Percentiles rank a stretch among this genome's conserved stretches.
These are phyloP conservation scores for Bipolaris oryzae DNA, from an alignment of 2,329 filamentous ascomycete genomes.

Conservation along the genomic window DNA sequence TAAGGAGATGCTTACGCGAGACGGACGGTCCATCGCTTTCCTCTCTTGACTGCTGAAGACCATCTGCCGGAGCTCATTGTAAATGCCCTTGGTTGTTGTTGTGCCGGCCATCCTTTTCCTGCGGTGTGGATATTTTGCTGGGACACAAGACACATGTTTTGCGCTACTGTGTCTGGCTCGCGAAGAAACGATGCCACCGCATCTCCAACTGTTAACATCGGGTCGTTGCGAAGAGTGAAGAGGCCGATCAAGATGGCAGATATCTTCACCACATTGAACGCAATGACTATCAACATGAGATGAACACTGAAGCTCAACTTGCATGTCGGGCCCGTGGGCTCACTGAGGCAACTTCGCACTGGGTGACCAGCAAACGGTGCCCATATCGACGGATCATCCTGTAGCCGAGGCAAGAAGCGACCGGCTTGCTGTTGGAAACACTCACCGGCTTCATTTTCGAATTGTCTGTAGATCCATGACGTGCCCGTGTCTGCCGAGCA, in stretches of 20 bases:
- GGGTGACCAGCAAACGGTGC: background rate
- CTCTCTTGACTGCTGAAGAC: background rate
- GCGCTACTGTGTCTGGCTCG: slow-evolving; percentile 15
- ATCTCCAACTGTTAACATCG: slow-evolving; percentile 33
- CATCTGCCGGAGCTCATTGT: background rate
- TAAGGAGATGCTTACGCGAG: background rate
- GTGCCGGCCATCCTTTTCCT: background rate
- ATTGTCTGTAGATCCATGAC: background rate
- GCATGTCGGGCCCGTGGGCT: slow-evolving; percentile 22
- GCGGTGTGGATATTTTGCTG: slow-evolving; percentile 5
- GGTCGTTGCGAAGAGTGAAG: slow-evolving; percentile 20
- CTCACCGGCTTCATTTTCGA: background rate
- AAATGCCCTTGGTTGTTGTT: background rate
- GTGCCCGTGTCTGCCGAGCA: background rate
- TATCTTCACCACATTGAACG: slow-evolving; percentile 30
- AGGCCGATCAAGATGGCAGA: slow-evolving; percentile 23
- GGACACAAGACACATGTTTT: slow-evolving; percentile 22
- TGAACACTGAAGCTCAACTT: slow-evolving; percentile 23
- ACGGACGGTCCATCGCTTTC: background rate
- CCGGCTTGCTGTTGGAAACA: background rate
- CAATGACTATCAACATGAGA: slow-evolving; percentile 23
- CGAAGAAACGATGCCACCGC: slow-evolving; percentile 29
- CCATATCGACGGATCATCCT: slow-evolving; percentile 20
- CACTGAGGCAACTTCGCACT: slow-evolving; percentile 29
- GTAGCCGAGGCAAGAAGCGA: background rate